Evolutionary conservation across 2,329 filamentous ascomycete genomes (phyloP).

Genomic region (Xylaria hypoxylon): DNA sequence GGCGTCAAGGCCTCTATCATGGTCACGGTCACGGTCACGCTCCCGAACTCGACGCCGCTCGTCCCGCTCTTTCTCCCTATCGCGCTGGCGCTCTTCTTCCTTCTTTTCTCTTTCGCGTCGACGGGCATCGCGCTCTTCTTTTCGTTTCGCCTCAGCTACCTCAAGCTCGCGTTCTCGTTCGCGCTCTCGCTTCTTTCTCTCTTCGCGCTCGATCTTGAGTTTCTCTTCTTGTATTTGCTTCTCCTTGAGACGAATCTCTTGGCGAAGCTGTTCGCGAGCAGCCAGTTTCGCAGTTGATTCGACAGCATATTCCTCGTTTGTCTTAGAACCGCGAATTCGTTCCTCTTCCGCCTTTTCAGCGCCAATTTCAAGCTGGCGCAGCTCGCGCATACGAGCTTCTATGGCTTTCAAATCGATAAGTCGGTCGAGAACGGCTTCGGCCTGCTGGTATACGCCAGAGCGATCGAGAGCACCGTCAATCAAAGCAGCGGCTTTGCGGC

Average conservation of each 20-base stretch:
- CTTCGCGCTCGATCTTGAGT: slow-evolving; percentile 67
- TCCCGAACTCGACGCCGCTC: slow-evolving; percentile 62
- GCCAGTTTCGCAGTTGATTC: slow-evolving; percentile 71
- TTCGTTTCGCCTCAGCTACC: slow-evolving; percentile 62
- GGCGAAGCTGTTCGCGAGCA: slow-evolving; percentile 71
- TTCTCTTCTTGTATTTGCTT: slow-evolving; percentile 72
- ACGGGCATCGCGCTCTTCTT: slow-evolving; percentile 63
- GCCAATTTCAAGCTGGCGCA: slow-evolving; percentile 75
- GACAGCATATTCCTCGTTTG: slow-evolving; percentile 77
- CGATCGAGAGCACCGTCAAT: slow-evolving; percentile 83
- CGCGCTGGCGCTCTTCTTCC: slow-evolving; percentile 53
- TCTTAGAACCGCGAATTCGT: slow-evolving; percentile 73
- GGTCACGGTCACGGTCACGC: slow-evolving; percentile 49
- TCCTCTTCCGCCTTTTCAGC: slow-evolving; percentile 75
- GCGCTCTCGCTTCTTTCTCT: slow-evolving; percentile 63
- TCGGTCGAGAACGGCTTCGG: slow-evolving; percentile 73
- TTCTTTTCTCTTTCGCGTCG: slow-evolving; percentile 57
- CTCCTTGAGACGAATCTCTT: slow-evolving; percentile 70
- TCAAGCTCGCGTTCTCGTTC: slow-evolving; percentile 63
- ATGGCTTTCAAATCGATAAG: slow-evolving; percentile 77
- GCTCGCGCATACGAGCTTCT: slow-evolving; percentile 75
- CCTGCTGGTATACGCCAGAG: slow-evolving; percentile 78
- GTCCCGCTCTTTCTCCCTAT: slow-evolving; percentile 66
- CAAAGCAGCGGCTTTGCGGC: slow-evolving; percentile 77
- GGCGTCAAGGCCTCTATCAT: slow-evolving; percentile 45